Percentiles rank a stretch among this genome's conserved stretches.
Evolutionary conservation across 2,329 filamentous ascomycete genomes (phyloP).

Genomic region (Ilyonectria mors-panacis): DNA sequence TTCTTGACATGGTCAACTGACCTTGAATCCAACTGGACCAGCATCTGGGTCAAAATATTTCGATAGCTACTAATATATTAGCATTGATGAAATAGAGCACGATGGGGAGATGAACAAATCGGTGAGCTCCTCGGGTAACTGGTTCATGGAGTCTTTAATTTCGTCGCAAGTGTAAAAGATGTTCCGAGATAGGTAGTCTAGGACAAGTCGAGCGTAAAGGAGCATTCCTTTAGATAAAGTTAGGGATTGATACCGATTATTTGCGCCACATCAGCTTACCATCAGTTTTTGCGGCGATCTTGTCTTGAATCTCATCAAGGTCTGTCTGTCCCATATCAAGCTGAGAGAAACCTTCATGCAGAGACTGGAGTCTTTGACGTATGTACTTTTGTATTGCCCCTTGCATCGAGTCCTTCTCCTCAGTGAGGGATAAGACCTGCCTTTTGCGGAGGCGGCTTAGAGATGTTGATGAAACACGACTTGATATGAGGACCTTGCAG

Average conservation of each 20-base stretch:
- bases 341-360: slow-evolving; percentile 13
- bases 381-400: slow-evolving; percentile 24
- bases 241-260: neutral
- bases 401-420: slow-evolving; percentile 23
- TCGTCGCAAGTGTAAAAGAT: slow-evolving; percentile 27
- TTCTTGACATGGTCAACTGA: slow-evolving; percentile 26
- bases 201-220: slow-evolving; percentile 37
- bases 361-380: slow-evolving; percentile 2
- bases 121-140: slow-evolving; percentile 18
- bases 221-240: slow-evolving; percentile 32
- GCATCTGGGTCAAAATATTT: slow-evolving; percentile 27
- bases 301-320: neutral
- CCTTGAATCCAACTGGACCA: slow-evolving; percentile 15
- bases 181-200: slow-evolving; percentile 37
- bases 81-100: fast-evolving
- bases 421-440: slow-evolving; percentile 15
- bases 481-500: slow-evolving; percentile 33
- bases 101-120: slow-evolving; percentile 23
- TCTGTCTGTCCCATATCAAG: slow-evolving; percentile 1
- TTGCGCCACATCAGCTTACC: slow-evolving; percentile 1
- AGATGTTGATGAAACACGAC: neutral
- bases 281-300: slow-evolving; percentile 25
- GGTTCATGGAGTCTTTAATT: slow-evolving; percentile 18
- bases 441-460: slow-evolving; percentile 7
- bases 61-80: slow-evolving; percentile 22